Conservation (phyloP, 495 filamentous ascomycete species). For the Xylaria cubensis region DNA sequence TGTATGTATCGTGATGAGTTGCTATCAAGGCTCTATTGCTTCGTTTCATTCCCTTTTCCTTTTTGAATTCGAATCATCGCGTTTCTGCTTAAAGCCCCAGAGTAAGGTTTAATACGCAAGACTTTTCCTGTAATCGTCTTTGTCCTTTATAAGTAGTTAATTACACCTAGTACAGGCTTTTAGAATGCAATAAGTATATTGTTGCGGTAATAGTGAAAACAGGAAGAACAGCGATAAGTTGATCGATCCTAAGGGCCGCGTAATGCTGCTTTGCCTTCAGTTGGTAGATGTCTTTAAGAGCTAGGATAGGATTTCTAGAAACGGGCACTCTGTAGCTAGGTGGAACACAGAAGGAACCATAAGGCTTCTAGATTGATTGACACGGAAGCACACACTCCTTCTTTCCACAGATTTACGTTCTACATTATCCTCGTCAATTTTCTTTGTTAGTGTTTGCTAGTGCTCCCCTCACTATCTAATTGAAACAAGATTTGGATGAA, state of each 20-base stretch:
- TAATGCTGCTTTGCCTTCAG: neutral
- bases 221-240: neutral
- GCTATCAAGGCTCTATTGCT: neutral
- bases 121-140: neutral
- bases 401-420: neutral
- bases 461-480: too few relatives aligned
- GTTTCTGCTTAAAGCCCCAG: neutral
- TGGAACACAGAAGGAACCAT: neutral
- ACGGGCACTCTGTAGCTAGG: neutral
- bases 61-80: neutral
- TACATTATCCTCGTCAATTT: too few relatives aligned
- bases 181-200: neutral
- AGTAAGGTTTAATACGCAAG: neutral
- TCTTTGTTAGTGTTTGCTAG: neutral
- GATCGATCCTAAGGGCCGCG: neutral
- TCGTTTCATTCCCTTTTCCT: neutral
- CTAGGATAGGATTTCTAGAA: neutral
- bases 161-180: neutral
- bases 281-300: neutral
- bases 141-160: neutral
- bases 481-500: neutral
- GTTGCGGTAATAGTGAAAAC: neutral
- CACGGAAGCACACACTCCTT: neutral
- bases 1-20: neutral
- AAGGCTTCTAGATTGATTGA: neutral